These are phyloP conservation scores for Curvularia spicifera DNA, from an alignment of 2,329 filamentous ascomycete species.

Conservation along the genomic window DNA sequence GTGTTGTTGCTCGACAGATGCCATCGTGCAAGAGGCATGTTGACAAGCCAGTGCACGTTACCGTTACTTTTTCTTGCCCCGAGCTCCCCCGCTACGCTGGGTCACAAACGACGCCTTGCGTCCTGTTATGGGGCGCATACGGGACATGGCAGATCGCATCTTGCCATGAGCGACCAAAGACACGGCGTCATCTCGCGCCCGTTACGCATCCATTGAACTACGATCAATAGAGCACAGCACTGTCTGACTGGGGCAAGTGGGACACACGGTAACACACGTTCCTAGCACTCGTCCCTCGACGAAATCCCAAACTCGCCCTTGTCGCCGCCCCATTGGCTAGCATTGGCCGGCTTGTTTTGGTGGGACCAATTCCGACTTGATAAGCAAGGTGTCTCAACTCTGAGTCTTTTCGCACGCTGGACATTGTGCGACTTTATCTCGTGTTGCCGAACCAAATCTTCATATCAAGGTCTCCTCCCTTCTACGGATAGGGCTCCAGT, in stretches of 20 bases:
- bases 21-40: conserved; percentile 33
- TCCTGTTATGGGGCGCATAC: conserved; percentile 25
- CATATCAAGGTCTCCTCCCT: conserved; percentile 39
- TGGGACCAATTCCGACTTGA: conserved; percentile 26
- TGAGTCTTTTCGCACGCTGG: conserved; percentile 33
- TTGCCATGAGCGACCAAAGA: conserved; percentile 30
- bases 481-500: conserved; percentile 20
- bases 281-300: conserved; percentile 26
- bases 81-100: conserved; percentile 24
- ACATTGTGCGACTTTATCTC: conserved; percentile 44
- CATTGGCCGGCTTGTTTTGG: conserved; percentile 23
- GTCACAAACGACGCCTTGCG: conserved; percentile 31
- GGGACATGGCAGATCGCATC: conserved; percentile 30
- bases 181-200: conserved; percentile 34
- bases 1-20: conserved; percentile 40
- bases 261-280: conserved; percentile 44
- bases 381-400: conserved; percentile 47
- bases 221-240: conserved; percentile 35
- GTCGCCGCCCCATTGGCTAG: conserved; percentile 32
- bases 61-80: conserved; percentile 38
- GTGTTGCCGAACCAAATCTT: conserved; percentile 33
- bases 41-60: conserved; percentile 45
- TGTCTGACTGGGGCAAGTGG: conserved; percentile 37
- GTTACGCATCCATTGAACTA: conserved; percentile 28
- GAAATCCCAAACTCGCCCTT: conserved; percentile 26